Percentiles rank a stretch among this genome's conserved stretches.
phyloP scores from a whole-genome alignment of 2,329 filamentous ascomycete species.

The Ploettnerulaceae sp. region DNA sequence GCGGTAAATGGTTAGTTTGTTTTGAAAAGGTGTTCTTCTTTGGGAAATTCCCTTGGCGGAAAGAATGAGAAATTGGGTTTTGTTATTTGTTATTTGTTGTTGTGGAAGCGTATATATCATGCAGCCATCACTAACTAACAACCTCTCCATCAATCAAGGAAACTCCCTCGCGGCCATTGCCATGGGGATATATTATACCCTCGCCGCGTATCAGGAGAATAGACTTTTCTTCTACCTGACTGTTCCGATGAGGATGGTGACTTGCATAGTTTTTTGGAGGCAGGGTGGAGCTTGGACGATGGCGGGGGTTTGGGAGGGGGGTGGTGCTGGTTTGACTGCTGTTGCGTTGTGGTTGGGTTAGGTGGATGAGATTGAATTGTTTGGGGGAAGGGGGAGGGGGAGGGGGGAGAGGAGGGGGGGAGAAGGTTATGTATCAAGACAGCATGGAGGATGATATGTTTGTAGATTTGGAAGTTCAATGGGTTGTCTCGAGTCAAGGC shows the following conservation, averaged over 20 bases:
- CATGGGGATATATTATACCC: conserved; percentile 2
- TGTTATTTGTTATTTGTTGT: too few relatives aligned
- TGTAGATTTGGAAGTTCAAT: too few relatives aligned
- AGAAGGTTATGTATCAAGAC: too few relatives aligned
- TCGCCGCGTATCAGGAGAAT: conserved; percentile 9
- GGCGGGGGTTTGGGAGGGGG: conserved; percentile 6
- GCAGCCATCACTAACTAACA: neutral
- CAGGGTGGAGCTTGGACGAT: conserved; percentile 6
- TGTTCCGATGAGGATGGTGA: conserved; percentile 6
- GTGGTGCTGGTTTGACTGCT: conserved; percentile 2
- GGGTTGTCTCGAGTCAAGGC: too few relatives aligned
- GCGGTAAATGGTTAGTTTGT: neutral
- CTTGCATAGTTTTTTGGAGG: neutral
- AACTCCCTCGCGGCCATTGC: conserved; percentile 7
- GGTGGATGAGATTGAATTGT: too few relatives aligned
- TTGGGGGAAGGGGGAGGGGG: too few relatives aligned
- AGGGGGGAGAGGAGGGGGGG: too few relatives aligned
- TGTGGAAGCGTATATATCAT: too few relatives aligned
- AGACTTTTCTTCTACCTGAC: conserved; percentile 1
- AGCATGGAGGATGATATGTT: too few relatives aligned
- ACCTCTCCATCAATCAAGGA: neutral
- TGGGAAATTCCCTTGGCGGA: too few relatives aligned
- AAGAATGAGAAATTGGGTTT: too few relatives aligned
- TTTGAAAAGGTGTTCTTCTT: neutral
- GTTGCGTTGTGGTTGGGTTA: neutral